Base-by-base conservation (phyloP, 495 filamentous ascomycete species). In the Penicillium malachiteum region DNA sequence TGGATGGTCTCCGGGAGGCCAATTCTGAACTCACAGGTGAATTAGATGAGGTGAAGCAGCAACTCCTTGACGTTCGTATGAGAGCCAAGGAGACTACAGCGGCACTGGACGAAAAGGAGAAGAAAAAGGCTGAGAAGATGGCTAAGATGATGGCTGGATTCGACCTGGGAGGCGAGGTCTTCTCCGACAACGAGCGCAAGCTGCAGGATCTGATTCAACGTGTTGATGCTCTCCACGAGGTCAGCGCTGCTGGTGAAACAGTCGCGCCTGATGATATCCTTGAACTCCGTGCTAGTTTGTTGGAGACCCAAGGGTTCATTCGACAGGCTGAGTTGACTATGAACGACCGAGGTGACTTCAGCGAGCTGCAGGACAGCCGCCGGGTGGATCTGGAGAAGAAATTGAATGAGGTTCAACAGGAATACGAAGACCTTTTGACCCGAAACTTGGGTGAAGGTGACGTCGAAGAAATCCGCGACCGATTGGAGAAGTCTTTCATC, bases 81-180 rank as follows among this genome's bases (percentile, higher is more conserved):
- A 89, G 83, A 60, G 92, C 93, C 46, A 94, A 91, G 77, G 95
- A 97, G 73, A 96, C 90, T 4, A 87, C 83, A 31, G 90, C 90
- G 2, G 87, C 86, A 12, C 68, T 93, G 3, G 92, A 97, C 62
- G 94, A 97, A 74, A 98, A 97, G 78, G 94, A 97, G 72, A 92
- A 91, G 80, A 92, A 91, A 78, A 98, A 97, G 78, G 90, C 90
- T 6, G 94, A 97, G 76, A 91, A 91, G 68, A 98, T 98, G 94
- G 94, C 94, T 30, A 90, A 96, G 82, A 98, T 98, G 94, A 96
- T 98, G 93, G 93, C 94, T 46, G 90, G 93, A 6, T 97, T 98
- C 58, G 92, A 97, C 65, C 82, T 97, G 33, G 91, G 89, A 37
- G 87, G 85, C 17, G 92, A 97, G 51, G 84, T 91, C 13, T 92